phyloP scores from a whole-genome alignment of 129 eudicot genomes.

The Flaveria sonorensis region DNA sequence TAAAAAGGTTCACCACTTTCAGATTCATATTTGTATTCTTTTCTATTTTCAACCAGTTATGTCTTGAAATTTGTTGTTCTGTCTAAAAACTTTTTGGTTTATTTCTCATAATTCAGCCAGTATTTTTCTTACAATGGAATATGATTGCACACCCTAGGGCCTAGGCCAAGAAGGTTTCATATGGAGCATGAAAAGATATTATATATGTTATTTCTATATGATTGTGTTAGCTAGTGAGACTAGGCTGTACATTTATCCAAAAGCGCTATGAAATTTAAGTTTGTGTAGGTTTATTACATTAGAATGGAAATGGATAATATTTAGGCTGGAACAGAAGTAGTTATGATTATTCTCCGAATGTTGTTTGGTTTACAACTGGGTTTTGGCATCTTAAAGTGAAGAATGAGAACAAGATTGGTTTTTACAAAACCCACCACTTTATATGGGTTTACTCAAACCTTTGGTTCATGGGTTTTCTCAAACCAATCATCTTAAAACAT shows the following conservation, averaged over 20 bases:
- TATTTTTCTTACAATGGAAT: slow-evolving; percentile 27
- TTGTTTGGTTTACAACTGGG: background rate
- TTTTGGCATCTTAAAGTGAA: background rate
- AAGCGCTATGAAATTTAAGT: background rate
- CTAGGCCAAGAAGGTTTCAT: slow-evolving; percentile 24
- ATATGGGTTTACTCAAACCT: background rate
- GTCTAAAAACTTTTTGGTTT: slow-evolving; percentile 17
- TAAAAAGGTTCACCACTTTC: slow-evolving; percentile 60
- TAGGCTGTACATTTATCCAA: background rate
- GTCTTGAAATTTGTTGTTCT: background rate
- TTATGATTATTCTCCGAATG: background rate
- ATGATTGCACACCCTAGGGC: slow-evolving; percentile 32
- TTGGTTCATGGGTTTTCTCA: background rate
- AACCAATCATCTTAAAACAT: background rate
- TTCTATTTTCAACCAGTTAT: background rate
- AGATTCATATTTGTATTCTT: background rate
- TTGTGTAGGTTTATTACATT: background rate
- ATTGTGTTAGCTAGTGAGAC: too few relatives aligned
- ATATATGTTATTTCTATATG: too few relatives aligned
- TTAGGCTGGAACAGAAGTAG: background rate
- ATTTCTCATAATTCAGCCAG: slow-evolving; percentile 20
- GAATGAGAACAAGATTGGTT: background rate
- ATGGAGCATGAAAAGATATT: too few relatives aligned
- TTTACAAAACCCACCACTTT: too few relatives aligned
- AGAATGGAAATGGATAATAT: background rate